phyloP scores from a whole-genome alignment of 1,139 yeast genomes.

The Scheffersomyces insectosa region DNA sequence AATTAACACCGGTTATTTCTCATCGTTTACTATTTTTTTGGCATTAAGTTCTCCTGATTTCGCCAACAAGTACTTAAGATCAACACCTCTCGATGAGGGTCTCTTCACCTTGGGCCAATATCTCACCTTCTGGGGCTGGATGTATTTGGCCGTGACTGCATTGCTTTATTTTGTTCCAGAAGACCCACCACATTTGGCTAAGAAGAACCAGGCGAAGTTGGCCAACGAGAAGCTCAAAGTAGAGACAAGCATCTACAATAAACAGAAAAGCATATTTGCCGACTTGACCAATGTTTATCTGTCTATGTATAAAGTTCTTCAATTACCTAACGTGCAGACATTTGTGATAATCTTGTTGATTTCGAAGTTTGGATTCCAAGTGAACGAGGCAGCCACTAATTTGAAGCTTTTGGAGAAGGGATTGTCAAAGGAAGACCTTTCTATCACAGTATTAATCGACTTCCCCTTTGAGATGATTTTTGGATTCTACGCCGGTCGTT shows the following conservation, averaged over 20 bases:
- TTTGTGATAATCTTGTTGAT: conserved; percentile 73
- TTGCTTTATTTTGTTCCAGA: conserved; percentile 64
- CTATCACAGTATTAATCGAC: conserved; percentile 88
- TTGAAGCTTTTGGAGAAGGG: conserved; percentile 92
- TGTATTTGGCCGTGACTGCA: conserved; percentile 68
- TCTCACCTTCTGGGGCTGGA: conserved; percentile 73
- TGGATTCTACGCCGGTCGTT: conserved; percentile 93
- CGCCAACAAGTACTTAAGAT: conserved; percentile 79
- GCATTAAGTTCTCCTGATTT: conserved; percentile 92
- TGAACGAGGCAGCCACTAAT: conserved; percentile 94
- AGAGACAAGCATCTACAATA: conserved; percentile 27
- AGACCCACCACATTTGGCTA: conserved; percentile 55
- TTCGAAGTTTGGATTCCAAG: conserved; percentile 91
- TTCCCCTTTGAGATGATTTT: conserved; percentile 95
- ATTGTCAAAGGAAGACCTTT: conserved; percentile 87
- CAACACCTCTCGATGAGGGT: conserved; percentile 61
- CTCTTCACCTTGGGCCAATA: conserved; percentile 73
- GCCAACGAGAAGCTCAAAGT: conserved; percentile 33
- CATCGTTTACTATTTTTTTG: conserved; percentile 85
- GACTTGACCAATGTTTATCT: conserved; percentile 56
- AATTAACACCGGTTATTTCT: conserved; percentile 87
- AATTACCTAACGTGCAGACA: conserved; percentile 73
- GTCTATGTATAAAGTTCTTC: conserved; percentile 76
- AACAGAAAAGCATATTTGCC: conserved; percentile 22
- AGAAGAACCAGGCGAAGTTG: conserved; percentile 39